A percentile compares a stretch with the other conserved stretches of the same genome.
These are phyloP conservation scores for Phialemonium atrogriseum DNA, from an alignment of 2,329 filamentous ascomycete genomes.

Conservation along the genomic window DNA sequence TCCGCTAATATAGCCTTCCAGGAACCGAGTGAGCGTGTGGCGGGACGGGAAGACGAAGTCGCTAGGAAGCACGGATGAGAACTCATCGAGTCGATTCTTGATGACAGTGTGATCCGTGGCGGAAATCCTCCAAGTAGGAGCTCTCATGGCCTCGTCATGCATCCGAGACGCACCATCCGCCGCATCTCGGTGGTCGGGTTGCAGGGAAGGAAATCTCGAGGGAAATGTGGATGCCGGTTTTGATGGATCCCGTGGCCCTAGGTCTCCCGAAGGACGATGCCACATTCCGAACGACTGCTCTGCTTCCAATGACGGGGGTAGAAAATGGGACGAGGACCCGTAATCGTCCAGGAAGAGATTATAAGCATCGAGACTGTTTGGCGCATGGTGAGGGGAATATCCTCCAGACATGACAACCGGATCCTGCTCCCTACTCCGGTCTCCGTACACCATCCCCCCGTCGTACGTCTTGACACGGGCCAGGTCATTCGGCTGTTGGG, in stretches of 20 bases:
- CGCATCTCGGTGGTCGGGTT: conserved; percentile 42
- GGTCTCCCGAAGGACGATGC: conserved; percentile 32
- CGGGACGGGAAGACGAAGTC: conserved; percentile 63
- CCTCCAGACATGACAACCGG: conserved; percentile 30
- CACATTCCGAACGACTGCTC: conserved; percentile 45
- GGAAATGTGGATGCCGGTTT: conserved; percentile 45
- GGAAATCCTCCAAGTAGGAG: conserved; percentile 38
- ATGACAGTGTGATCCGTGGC: conserved; percentile 46
- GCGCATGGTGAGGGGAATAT: conserved; percentile 27
- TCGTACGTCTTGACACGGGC: conserved; percentile 41
- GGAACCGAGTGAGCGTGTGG: conserved; percentile 58
- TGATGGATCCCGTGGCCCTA: conserved; percentile 24
- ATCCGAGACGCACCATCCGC: conserved; percentile 25
- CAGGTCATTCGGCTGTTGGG: conserved; percentile 30
- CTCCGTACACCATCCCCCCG: conserved; percentile 38
- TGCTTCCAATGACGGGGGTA: conserved; percentile 45
- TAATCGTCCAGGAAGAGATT: conserved; percentile 53
- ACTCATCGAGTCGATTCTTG: conserved; percentile 51
- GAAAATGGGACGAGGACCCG: conserved; percentile 42
- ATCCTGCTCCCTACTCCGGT: conserved; percentile 38
- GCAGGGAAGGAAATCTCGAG: conserved; percentile 45
- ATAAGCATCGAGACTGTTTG: conserved; percentile 44
- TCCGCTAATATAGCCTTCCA: conserved; percentile 62
- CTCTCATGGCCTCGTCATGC: conserved; percentile 32
- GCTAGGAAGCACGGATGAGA: conserved; percentile 48